Evolutionary conservation across 352 stramenopile species (phyloP).

Genomic region (Phytophthora pinifolia): DNA sequence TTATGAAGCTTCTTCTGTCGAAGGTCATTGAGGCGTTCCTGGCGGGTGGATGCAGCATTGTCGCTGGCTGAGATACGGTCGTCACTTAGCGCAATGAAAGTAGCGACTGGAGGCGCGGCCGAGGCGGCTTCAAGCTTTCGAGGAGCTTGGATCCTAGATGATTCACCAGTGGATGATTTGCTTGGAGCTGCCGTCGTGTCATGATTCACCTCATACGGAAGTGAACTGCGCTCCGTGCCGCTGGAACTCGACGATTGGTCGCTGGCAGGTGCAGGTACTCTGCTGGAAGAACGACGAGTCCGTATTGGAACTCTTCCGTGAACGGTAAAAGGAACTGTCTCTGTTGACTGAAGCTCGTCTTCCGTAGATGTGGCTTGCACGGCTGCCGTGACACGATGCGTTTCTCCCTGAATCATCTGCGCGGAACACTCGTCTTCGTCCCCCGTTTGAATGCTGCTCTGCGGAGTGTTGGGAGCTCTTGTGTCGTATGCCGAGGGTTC

Average conservation of each 20-base stretch:
- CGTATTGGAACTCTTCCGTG: constrained; percentile 49
- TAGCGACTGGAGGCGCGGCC: constrained; percentile 5
- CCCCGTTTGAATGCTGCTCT: not conserved
- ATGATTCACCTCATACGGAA: not conserved
- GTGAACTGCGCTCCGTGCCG: not conserved
- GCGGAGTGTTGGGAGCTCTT: not conserved
- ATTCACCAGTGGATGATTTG: not conserved
- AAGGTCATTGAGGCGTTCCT: constrained; percentile 45
- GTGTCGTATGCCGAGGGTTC: not conserved
- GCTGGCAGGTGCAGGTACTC: not conserved
- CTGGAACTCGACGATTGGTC: constrained; percentile 5
- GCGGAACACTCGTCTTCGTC: constrained; percentile 11
- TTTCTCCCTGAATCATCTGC: constrained; percentile 17
- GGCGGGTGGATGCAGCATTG: constrained; percentile 6
- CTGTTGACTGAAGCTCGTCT: not conserved
- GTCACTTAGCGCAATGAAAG: constrained; percentile 20
- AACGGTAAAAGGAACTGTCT: constrained; percentile 17
- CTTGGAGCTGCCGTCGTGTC: too few species aligned
- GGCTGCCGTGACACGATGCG: constrained; percentile 2
- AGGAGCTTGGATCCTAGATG: not conserved
- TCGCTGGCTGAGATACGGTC: not conserved
- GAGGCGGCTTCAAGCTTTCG: not conserved
- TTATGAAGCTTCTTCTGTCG: constrained; percentile 67
- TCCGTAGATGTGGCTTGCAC: not conserved
- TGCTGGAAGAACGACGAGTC: not conserved